These are phyloP conservation scores for Candida andamanensis DNA, from an alignment of 805 yeast species.

Conservation along the genomic window DNA sequence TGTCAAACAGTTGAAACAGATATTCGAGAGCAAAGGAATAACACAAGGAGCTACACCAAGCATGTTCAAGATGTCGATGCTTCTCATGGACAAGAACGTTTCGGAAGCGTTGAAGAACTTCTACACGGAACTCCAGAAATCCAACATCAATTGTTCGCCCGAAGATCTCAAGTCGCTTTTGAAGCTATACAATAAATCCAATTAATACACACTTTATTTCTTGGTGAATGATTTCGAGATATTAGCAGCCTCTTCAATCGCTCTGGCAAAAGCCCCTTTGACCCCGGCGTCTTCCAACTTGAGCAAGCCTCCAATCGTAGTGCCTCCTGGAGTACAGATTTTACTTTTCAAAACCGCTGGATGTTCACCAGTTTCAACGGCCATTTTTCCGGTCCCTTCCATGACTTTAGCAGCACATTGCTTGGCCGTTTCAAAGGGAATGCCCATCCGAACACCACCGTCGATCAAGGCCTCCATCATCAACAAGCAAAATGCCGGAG, in stretches of 20 bases:
- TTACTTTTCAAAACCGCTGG: constrained; percentile 84
- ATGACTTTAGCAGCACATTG: constrained; percentile 89
- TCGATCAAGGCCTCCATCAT: constrained; percentile 90
- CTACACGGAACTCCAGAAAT: constrained; percentile 26
- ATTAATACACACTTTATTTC: constrained; percentile 15
- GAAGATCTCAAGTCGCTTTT: constrained; percentile 21
- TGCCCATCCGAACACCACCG: constrained; percentile 92
- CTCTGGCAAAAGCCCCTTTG: constrained; percentile 80
- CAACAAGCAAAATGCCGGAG: constrained; percentile 88
- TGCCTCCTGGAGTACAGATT: constrained; percentile 97
- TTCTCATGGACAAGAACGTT: constrained; percentile 33
- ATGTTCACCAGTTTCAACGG: constrained; percentile 70
- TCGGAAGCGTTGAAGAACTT: constrained; percentile 23
- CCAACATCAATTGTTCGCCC: constrained; percentile 26
- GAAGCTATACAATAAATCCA: constrained; percentile 3
- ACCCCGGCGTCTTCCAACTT: constrained; percentile 90
- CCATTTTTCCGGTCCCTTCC: constrained; percentile 94
- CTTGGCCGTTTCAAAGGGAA: constrained; percentile 77
- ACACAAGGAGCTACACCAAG: constrained; percentile 27
- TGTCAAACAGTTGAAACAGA: constrained; percentile 25
- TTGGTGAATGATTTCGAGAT: constrained; percentile 55
- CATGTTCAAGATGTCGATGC: constrained; percentile 30
- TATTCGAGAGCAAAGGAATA: constrained; percentile 29
- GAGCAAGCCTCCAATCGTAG: constrained; percentile 92
- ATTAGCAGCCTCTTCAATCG: constrained; percentile 87